Conservation (phyloP, 805 yeast genomes). For the Yarrowia keelungensis region DNA sequence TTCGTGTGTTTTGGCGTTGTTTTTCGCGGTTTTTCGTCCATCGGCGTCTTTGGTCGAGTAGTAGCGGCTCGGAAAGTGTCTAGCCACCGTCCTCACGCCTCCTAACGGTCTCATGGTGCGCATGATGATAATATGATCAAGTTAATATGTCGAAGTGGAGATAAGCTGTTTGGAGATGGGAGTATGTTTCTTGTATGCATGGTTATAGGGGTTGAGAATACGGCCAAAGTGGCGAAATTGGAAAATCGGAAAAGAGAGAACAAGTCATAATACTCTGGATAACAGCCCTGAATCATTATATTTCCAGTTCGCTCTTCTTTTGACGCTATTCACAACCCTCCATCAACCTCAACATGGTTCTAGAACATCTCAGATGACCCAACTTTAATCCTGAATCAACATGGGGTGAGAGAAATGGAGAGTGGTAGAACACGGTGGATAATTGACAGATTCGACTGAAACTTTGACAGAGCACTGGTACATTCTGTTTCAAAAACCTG, state of each 20-base stretch:
- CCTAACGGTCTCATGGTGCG: slow-evolving; percentile 14
- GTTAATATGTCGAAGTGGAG: neutral
- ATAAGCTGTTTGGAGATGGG: slow-evolving; percentile 9
- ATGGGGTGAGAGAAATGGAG: neutral
- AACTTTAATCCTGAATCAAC: neutral
- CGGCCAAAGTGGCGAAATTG: too few species aligned
- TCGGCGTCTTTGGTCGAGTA: neutral
- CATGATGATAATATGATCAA: neutral
- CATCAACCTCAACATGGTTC: neutral
- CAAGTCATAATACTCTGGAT: too few species aligned
- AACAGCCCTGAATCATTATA: too few species aligned
- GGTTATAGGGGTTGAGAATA: too few species aligned
- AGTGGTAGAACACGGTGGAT: neutral
- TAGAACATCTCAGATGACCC: slow-evolving; percentile 26
- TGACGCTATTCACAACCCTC: too few species aligned
- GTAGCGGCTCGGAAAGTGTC: neutral
- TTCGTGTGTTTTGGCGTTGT: too few species aligned
- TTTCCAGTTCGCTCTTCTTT: too few species aligned
- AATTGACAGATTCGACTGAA: neutral
- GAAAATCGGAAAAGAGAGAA: too few species aligned
- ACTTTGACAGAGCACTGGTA: neutral
- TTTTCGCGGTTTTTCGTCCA: too few species aligned
- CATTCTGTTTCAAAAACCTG: neutral
- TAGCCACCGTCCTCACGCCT: neutral
- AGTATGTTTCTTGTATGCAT: neutral